phyloP scores from a whole-genome alignment of 306 rosid genomes.

The Corylus avellana region DNA sequence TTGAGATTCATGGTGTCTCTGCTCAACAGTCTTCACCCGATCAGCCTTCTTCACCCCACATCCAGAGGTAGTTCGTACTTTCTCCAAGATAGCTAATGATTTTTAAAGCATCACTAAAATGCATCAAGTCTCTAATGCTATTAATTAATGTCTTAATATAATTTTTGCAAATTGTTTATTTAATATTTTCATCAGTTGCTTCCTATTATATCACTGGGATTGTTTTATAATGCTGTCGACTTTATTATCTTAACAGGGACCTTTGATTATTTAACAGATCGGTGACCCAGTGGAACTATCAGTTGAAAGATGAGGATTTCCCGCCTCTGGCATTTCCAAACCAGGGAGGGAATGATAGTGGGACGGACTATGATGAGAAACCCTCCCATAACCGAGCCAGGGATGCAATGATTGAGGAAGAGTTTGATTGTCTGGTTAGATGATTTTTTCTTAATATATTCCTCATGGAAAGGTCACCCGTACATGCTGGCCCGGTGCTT shows the following conservation, averaged over 20 bases:
- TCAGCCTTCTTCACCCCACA: slow-evolving; percentile 84
- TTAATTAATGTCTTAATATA: neutral
- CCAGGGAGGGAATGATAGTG: slow-evolving; percentile 37
- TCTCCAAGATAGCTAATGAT: slow-evolving; percentile 15
- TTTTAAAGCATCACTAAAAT: neutral
- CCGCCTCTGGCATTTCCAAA: slow-evolving; percentile 25
- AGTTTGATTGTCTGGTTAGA: slow-evolving; percentile 7
- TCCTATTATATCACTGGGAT: slow-evolving; percentile 12
- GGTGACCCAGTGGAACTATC: slow-evolving; percentile 36
- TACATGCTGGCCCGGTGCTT: slow-evolving; percentile 24
- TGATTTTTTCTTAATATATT: neutral
- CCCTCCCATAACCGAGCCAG: slow-evolving; percentile 11
- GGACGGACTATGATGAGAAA: slow-evolving; percentile 27
- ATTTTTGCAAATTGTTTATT: neutral
- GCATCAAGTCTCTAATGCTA: neutral
- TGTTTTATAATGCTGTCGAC: slow-evolving; percentile 32
- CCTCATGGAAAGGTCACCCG: slow-evolving; percentile 11
- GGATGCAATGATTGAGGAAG: slow-evolving; percentile 10
- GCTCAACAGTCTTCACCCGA: slow-evolving; percentile 73
- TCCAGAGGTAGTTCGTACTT: slow-evolving; percentile 58
- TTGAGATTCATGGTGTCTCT: slow-evolving; percentile 72
- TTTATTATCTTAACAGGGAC: slow-evolving; percentile 46
- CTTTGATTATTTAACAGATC: slow-evolving; percentile 47
- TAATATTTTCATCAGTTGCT: neutral
- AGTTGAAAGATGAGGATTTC: slow-evolving; percentile 46